These are phyloP conservation scores for Yamadazyma endophytica DNA, from an alignment of 805 yeast species.

Conservation along the genomic window DNA sequence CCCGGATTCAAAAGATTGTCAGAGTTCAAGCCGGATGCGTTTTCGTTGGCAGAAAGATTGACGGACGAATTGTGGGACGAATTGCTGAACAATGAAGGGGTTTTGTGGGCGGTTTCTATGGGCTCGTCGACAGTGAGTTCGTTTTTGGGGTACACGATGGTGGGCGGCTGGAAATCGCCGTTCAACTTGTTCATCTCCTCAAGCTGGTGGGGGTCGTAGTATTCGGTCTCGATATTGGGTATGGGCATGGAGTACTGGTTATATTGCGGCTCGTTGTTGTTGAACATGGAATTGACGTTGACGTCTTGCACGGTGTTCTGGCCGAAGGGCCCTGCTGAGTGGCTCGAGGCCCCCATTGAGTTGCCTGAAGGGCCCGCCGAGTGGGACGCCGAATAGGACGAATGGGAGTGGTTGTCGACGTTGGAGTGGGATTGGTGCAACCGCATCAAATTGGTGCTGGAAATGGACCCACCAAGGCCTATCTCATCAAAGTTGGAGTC, in stretches of 20 bases:
- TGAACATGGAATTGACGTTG: conserved; percentile 6
- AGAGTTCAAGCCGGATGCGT: neutral
- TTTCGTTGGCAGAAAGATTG: conserved; percentile 1
- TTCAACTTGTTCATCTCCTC: conserved; percentile 11
- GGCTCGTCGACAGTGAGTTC: conserved; percentile 16
- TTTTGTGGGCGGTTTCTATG: conserved; percentile 33
- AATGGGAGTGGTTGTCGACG: neutral
- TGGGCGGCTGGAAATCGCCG: conserved; percentile 9
- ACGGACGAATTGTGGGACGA: conserved; percentile 26
- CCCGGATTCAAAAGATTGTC: conserved; percentile 23
- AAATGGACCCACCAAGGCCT: conserved; percentile 35
- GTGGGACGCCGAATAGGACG: neutral
- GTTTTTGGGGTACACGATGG: conserved; percentile 7
- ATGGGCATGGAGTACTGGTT: too few species aligned
- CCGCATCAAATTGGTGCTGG: conserved; percentile 26
- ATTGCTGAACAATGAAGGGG: conserved; percentile 56
- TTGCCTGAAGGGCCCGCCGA: neutral
- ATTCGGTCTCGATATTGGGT: too few species aligned
- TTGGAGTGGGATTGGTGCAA: conserved; percentile 5
- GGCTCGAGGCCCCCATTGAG: too few species aligned
- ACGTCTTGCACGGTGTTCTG: conserved; percentile 2
- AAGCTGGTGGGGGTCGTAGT: conserved; percentile 11
- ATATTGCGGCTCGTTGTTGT: conserved; percentile 1
- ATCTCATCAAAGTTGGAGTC: conserved; percentile 29
- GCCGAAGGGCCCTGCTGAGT: too few species aligned